phyloP scores from a whole-genome alignment of 2,329 filamentous ascomycete genomes.

The Helotiales sp. region DNA sequence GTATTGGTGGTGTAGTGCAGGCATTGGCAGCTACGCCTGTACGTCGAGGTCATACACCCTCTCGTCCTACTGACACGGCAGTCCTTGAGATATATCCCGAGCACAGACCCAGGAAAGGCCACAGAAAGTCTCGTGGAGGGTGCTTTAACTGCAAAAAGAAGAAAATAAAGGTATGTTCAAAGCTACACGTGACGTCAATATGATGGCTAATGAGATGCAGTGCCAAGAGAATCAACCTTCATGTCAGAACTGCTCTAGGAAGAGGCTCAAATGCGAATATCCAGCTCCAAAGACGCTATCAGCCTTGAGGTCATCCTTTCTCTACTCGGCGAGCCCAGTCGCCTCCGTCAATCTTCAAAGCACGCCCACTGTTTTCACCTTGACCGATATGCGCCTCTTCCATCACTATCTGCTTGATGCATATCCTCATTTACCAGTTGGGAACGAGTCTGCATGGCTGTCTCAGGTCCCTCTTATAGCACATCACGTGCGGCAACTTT shows the following conservation, averaged over 20 bases:
- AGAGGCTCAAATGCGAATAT: slow-evolving; percentile 63
- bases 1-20: neutral
- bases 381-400: slow-evolving; percentile 68
- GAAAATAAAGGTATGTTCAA: slow-evolving; percentile 57
- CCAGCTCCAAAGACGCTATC: slow-evolving; percentile 55
- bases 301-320: slow-evolving; percentile 34
- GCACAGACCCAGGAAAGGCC: slow-evolving; percentile 48
- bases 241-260: slow-evolving; percentile 64
- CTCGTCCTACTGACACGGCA: neutral
- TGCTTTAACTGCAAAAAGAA: slow-evolving; percentile 69
- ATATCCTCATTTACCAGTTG: slow-evolving; percentile 64
- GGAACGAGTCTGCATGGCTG: slow-evolving; percentile 66
- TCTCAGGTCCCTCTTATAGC: slow-evolving; percentile 67
- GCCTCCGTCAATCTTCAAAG: slow-evolving; percentile 31
- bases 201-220: slow-evolving; percentile 35
- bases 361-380: slow-evolving; percentile 57
- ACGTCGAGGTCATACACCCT: neutral
- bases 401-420: slow-evolving; percentile 64
- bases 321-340: slow-evolving; percentile 10
- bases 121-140: slow-evolving; percentile 65
- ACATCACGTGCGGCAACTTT: slow-evolving; percentile 53
- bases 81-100: neutral
- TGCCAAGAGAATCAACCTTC: slow-evolving; percentile 66
- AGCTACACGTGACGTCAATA: neutral
- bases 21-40: neutral